Percentiles rank a stretch among this genome's conserved stretches.
These are phyloP conservation scores for Vitis vinifera DNA, from an alignment of 164 flowering plant genomes.

Conservation along the genomic window ASM3070453v1 NC_081811.1:25408501-25409000, in stretches of 20 bases:
- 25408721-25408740: too few species aligned
- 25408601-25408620: neutral
- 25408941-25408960: neutral
- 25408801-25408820: neutral
- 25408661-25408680: too few species aligned
- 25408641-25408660: neutral
- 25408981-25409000: neutral
- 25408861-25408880: too few species aligned
- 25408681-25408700: too few species aligned
- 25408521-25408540: constrained; percentile 56
- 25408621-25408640: neutral
- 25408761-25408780: too few species aligned
- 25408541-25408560: constrained; percentile 53
- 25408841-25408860: neutral
- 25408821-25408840: too few species aligned
- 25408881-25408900: neutral
- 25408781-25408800: neutral
- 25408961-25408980: neutral
- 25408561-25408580: constrained; percentile 2
- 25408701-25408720: too few species aligned
- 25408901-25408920: neutral
- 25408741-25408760: too few species aligned
- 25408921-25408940: neutral
- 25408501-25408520: constrained; percentile 57
- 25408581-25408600: too few species aligned